Evolutionary conservation across 176 grass and related monocot genomes (phyloP).

Genomic region (Bromus sterilis): DNA sequence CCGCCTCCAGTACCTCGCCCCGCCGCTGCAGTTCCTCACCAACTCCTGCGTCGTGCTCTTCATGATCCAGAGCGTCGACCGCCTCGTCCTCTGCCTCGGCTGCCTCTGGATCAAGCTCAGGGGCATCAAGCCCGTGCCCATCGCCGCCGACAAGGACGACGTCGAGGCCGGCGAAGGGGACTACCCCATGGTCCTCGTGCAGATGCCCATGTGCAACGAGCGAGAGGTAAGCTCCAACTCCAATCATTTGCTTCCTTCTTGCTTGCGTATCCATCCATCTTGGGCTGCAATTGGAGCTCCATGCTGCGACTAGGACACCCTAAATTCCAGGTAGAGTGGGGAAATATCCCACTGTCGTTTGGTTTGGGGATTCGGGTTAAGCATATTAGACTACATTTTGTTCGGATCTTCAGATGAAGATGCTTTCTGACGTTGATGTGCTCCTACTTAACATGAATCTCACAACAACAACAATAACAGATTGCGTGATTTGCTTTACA

Average conservation of each 20-base stretch:
- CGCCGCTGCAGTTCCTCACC: slow-evolving; percentile 67
- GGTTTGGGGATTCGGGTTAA: background rate
- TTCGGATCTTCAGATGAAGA: slow-evolving; percentile 40
- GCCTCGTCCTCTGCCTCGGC: slow-evolving; percentile 69
- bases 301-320: background rate
- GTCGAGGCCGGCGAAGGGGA: slow-evolving; percentile 35
- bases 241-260: background rate
- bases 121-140: slow-evolving; percentile 50
- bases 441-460: background rate
- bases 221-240: slow-evolving; percentile 50
- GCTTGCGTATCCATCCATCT: background rate
- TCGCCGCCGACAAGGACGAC: slow-evolving; percentile 33
- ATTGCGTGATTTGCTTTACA: background rate
- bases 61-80: slow-evolving; percentile 73
- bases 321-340: background rate
- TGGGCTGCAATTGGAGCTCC: background rate
- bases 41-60: slow-evolving; percentile 76
- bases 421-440: background rate
- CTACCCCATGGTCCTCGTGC: slow-evolving; percentile 82
- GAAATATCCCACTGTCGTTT: background rate
- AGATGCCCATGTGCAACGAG: slow-evolving; percentile 99
- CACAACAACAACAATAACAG: background rate
- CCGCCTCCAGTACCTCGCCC: slow-evolving; percentile 54
- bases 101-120: slow-evolving; percentile 83
- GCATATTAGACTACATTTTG: background rate